Percentiles rank a stretch among this genome's conserved stretches.
Evolutionary conservation across 106 monocot species (phyloP).

Genomic region (Allium cepa): DNA sequence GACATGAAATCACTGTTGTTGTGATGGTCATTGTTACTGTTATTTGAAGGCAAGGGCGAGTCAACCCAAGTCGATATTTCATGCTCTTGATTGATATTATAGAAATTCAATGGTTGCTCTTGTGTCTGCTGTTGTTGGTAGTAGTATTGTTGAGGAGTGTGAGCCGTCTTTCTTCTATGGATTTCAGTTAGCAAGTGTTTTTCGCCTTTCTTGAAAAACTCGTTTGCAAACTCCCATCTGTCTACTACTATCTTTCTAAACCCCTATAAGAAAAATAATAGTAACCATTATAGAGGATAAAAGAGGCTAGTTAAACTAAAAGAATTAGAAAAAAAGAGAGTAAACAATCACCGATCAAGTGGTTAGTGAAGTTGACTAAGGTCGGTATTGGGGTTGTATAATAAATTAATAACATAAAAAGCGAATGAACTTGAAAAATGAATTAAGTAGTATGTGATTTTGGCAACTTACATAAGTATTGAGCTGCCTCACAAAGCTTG

Average conservation of each 20-base stretch:
- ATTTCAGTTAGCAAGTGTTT: conserved; percentile 77
- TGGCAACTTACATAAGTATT: conserved; percentile 69
- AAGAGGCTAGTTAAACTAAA: neutral
- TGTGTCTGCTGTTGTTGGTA: conserved; percentile 2
- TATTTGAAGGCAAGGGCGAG: neutral
- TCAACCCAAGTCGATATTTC: conserved; percentile 8
- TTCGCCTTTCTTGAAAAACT: conserved; percentile 72
- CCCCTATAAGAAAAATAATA: conserved; percentile 28
- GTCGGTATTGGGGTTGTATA: too few relatives aligned
- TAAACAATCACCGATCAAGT: too few relatives aligned
- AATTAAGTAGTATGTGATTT: too few relatives aligned
- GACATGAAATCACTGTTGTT: conserved; percentile 24
- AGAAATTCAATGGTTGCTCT: conserved; percentile 6
- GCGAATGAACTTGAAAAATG: too few relatives aligned
- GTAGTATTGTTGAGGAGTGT: conserved; percentile 5
- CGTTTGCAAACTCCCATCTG: conserved; percentile 94
- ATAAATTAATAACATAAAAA: too few relatives aligned
- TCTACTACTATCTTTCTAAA: conserved; percentile 92
- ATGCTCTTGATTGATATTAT: neutral
- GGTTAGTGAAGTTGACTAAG: too few relatives aligned
- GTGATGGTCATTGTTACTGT: neutral
- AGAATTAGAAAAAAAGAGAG: neutral
- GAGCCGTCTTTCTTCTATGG: conserved; percentile 54
- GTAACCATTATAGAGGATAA: neutral
- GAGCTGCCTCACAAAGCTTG: conserved; percentile 92